Evolutionary conservation across 495 filamentous ascomycete species (phyloP).

Genomic region (Hyphodiscus hymeniophilus): DNA sequence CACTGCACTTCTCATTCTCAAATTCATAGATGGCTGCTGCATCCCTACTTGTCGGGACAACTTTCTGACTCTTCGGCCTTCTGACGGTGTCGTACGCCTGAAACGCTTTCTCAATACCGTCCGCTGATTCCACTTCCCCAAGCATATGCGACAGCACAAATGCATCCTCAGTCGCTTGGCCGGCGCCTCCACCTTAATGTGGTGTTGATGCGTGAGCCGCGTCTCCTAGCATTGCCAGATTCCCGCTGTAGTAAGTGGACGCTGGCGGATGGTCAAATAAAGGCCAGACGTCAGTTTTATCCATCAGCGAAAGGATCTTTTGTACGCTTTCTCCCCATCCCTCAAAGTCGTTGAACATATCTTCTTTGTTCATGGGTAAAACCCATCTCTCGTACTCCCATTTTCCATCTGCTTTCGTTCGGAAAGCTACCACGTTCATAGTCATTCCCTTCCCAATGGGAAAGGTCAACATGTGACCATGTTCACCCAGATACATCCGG

Average conservation of each 20-base stretch:
- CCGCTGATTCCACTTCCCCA: slow-evolving; percentile 29
- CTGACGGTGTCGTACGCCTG: slow-evolving; percentile 52
- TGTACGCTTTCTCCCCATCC: slow-evolving; percentile 43
- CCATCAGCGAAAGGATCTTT: slow-evolving; percentile 36
- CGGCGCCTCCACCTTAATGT: slow-evolving; percentile 61
- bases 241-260: slow-evolving; percentile 44
- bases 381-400: slow-evolving; percentile 47
- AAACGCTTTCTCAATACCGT: slow-evolving; percentile 45
- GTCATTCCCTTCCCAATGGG: slow-evolving; percentile 55
- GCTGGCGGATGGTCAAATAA: slow-evolving; percentile 53
- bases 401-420: slow-evolving; percentile 31
- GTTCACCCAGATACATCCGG: slow-evolving; percentile 49
- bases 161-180: slow-evolving; percentile 62
- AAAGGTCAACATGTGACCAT: slow-evolving; percentile 54
- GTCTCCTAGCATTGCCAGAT: slow-evolving; percentile 55
- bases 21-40: slow-evolving; percentile 34
- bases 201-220: slow-evolving; percentile 65
- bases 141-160: slow-evolving; percentile 51
- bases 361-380: slow-evolving; percentile 41
- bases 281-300: slow-evolving; percentile 50
- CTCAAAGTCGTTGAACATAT: slow-evolving; percentile 46
- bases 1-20: slow-evolving; percentile 31
- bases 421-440: slow-evolving; percentile 51
- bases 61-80: slow-evolving; percentile 36
- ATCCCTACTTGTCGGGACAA: slow-evolving; percentile 34